Base-by-base conservation (phyloP, 2,329 filamentous ascomycete species). In the Colletotrichum plurivorum region DNA sequence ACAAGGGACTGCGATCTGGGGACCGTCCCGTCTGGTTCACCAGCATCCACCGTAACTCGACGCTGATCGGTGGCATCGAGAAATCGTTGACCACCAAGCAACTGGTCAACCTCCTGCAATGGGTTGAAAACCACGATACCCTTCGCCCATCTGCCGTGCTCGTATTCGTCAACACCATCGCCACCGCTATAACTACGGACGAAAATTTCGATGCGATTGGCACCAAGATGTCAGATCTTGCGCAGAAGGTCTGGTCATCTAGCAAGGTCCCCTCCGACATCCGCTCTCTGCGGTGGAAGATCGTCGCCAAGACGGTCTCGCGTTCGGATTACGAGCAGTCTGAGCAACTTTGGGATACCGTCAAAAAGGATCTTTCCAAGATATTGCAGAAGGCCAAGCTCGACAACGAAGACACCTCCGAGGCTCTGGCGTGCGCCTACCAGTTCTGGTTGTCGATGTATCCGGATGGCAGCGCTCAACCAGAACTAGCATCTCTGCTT, bases 81-180 rank as follows among this genome's bases (percentile, higher is more conserved):
- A 77, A 80, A 13, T 80, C 84, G 3, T 75, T 87, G 55, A 85
- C 82, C 1, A 75, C 79, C 3, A 78, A 80, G n/a, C 84, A 87
- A 65, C 75, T 87, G 7, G 56, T 77, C 2, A 80, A 81, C 6
- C 67, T 86, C 4, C 69, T 88, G 15, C 75, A 79, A n/a, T 84
- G 83, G 83, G 71, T 85, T 0, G 76, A 78, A 13, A 69, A 71
- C 9, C 78, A 83, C 52, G 75, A 76, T 16, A 72, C 15, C 55
- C 76, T 66, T 62, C 78, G 54, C 54, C 77, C 70, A 5, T 73
- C 74, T 3, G 78, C 83, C 0, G 75, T 80, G 5, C 81, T 83
- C 22, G 74, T 85, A 5, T 81, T 87, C 25, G 72, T 84, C 10
- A 80, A 83, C 53, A 78, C 81, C 2, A 76, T 88, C 41, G 79